Evolutionary conservation across 345 rosid species (phyloP).

Genomic region (Euphorbia pulcherrima): DNA sequence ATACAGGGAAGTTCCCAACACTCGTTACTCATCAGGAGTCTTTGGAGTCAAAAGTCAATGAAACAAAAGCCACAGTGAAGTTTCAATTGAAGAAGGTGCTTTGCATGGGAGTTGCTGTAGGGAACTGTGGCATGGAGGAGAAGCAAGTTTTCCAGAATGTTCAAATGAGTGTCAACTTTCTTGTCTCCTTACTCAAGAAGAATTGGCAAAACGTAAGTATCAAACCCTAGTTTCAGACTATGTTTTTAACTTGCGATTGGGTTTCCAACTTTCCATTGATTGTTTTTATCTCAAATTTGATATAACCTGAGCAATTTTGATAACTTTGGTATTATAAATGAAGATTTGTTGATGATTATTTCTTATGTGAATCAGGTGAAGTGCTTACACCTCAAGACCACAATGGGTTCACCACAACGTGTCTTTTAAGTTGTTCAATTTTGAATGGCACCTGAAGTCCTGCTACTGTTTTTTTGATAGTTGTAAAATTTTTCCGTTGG

Average conservation of each 20-base stretch:
- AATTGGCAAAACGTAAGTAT: conserved; percentile 39
- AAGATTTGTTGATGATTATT: neutral
- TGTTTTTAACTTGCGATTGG: no score
- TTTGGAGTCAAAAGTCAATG: conserved; percentile 32
- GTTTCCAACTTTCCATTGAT: no score
- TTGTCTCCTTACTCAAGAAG: conserved; percentile 32
- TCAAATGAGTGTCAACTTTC: conserved; percentile 34
- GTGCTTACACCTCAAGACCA: conserved; percentile 30
- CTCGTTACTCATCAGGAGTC: conserved; percentile 37
- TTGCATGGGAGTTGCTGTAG: conserved; percentile 41
- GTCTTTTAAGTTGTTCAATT: conserved; percentile 4
- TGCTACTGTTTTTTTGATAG: neutral
- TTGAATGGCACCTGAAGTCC: neutral
- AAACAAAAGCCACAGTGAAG: conserved; percentile 32
- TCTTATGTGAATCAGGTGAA: conserved; percentile 22
- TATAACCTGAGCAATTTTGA: no score
- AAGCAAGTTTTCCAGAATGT: conserved; percentile 41
- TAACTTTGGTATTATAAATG: no score
- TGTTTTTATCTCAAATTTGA: no score
- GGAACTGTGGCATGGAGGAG: conserved; percentile 33
- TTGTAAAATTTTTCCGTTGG: no score
- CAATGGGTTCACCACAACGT: conserved; percentile 23
- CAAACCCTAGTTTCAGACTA: no score
- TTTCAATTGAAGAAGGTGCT: conserved; percentile 37
- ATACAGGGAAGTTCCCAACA: conserved; percentile 37